phyloP scores from a whole-genome alignment of 345 rosid species.

The Punica granatum region DNA sequence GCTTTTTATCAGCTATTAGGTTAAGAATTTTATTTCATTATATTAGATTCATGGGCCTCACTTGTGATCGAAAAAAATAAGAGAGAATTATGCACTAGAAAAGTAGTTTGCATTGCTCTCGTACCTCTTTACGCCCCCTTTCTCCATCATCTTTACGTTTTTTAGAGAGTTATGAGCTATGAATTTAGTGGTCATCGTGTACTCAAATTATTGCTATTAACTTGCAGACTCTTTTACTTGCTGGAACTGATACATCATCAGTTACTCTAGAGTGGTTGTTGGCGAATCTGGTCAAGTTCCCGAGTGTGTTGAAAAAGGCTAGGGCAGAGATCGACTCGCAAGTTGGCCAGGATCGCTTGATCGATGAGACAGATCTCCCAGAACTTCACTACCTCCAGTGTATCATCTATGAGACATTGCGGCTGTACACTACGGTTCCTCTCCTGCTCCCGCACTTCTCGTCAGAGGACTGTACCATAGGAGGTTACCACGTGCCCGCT shows the following conservation, averaged over 20 bases:
- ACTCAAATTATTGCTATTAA: too few species aligned
- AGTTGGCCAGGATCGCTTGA: constrained; percentile 27
- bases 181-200: background rate
- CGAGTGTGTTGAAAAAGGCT: constrained; percentile 23
- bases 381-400: constrained; percentile 31
- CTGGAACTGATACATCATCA: constrained; percentile 43
- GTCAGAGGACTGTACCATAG: constrained; percentile 31
- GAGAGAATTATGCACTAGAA: too few species aligned
- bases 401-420: constrained; percentile 33
- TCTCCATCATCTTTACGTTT: too few species aligned
- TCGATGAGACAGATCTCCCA: constrained; percentile 33
- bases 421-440: constrained; percentile 38
- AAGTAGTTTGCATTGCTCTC: too few species aligned
- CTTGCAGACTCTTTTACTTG: constrained; percentile 26
- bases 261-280: constrained; percentile 54
- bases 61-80: too few species aligned
- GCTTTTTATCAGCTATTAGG: too few species aligned
- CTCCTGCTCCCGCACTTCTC: constrained; percentile 38
- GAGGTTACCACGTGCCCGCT: constrained; percentile 33
- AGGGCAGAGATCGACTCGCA: constrained; percentile 23
- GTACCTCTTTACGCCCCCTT: too few species aligned
- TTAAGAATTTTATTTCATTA: too few species aligned
- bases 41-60: too few species aligned
- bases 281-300: constrained; percentile 37
- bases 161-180: too few species aligned